Conservation (phyloP, 2,329 filamentous ascomycete genomes). For the Aschersonia sp. region DNA sequence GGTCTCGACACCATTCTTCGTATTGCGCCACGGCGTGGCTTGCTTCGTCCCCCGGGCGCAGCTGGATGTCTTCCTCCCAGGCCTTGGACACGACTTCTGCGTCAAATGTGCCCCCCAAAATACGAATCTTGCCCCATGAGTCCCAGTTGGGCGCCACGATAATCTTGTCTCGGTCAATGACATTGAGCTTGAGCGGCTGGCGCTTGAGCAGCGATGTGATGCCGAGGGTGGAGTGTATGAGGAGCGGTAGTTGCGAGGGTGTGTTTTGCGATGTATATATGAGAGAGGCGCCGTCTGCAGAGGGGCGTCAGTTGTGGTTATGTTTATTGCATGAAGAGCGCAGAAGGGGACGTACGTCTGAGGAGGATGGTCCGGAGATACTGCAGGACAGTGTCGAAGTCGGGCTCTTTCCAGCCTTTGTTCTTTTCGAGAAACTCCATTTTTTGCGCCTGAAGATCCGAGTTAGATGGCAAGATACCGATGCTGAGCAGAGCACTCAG, state of each 20-base stretch:
- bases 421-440: slow-evolving; percentile 85
- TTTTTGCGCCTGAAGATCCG: slow-evolving; percentile 51
- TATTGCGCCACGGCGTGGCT: slow-evolving; percentile 50
- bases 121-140: slow-evolving; percentile 92
- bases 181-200: slow-evolving; percentile 71
- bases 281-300: slow-evolving; percentile 63
- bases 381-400: slow-evolving; percentile 92
- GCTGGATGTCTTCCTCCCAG: slow-evolving; percentile 75
- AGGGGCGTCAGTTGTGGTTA: neutral
- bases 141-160: slow-evolving; percentile 95
- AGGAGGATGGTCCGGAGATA: slow-evolving; percentile 80
- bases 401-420: slow-evolving; percentile 85
- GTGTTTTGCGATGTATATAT: slow-evolving; percentile 72
- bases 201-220: slow-evolving; percentile 73
- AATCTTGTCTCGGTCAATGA: slow-evolving; percentile 88
- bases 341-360: slow-evolving; percentile 47
- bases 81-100: slow-evolving; percentile 72
- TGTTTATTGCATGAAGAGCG: neutral
- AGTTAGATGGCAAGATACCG: slow-evolving; percentile 5
- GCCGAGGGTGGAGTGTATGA: slow-evolving; percentile 74
- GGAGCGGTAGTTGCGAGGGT: slow-evolving; percentile 60
- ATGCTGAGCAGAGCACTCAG: neutral
- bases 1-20: slow-evolving; percentile 66
- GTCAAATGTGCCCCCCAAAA: slow-evolving; percentile 82
- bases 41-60: slow-evolving; percentile 11